A percentile compares a stretch with the other conserved stretches of the same genome.
Conservation (phyloP, 1,284 basidiomycete genomes). For the Polyporus tsugae region DNA sequence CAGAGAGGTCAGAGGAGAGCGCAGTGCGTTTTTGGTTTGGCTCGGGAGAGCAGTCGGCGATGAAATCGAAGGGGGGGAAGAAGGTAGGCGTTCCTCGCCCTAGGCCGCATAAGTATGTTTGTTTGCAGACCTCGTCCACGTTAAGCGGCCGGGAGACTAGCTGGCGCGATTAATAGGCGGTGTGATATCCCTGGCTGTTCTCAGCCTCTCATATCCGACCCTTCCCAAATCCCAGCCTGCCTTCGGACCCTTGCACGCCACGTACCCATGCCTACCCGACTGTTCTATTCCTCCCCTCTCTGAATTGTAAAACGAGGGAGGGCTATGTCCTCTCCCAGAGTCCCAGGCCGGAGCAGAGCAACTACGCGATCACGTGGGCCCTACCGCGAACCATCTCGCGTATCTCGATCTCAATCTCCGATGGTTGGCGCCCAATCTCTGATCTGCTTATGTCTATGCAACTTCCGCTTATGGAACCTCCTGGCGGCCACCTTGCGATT, state of each 20-base stretch:
- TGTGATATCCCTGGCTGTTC: conserved; percentile 32
- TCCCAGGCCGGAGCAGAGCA: not conserved
- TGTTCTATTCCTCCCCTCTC: not conserved
- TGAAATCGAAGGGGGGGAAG: conserved; percentile 18
- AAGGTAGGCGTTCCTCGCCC: conserved; percentile 1
- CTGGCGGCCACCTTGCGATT: not conserved
- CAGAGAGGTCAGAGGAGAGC: conserved; percentile 7
- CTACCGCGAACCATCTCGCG: conserved; percentile 20
- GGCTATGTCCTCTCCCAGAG: not conserved
- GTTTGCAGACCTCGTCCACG: conserved; percentile 17
- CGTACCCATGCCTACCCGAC: conserved; percentile 6
- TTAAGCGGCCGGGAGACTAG: conserved; percentile 24
- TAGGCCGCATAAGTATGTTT: conserved; percentile 16
- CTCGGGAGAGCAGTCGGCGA: conserved; percentile 14
- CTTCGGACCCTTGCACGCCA: conserved; percentile 3
- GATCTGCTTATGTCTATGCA: too few relatives aligned
- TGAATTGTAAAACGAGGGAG: not conserved
- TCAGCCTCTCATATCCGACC: conserved; percentile 25
- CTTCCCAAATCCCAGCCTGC: conserved; percentile 3
- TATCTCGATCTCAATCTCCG: conserved; percentile 28
- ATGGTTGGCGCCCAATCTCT: conserved; percentile 1
- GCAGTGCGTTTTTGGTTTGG: not conserved
- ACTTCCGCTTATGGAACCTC: not conserved
- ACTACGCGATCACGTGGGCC: conserved; percentile 33
- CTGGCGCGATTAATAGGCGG: conserved; percentile 29